These are phyloP conservation scores for Leucogyrophana mollusca DNA, from an alignment of 768 basidiomycete species.

Conservation along the genomic window DNA sequence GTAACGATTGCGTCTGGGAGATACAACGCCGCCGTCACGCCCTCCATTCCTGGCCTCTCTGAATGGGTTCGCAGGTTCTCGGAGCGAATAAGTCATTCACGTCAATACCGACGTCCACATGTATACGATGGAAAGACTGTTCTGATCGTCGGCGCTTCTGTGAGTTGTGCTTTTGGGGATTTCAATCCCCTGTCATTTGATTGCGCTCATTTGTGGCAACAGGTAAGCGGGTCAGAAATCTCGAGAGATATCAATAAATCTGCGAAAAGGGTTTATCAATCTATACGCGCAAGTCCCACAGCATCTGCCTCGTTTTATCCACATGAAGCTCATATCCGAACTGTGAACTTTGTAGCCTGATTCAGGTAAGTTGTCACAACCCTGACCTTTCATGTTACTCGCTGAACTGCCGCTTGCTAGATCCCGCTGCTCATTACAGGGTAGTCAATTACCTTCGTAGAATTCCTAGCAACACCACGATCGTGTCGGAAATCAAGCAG, in stretches of 20 bases:
- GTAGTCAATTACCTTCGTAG: slow-evolving; percentile 15
- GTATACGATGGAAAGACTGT: slow-evolving; percentile 35
- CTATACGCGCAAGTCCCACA: slow-evolving; percentile 20
- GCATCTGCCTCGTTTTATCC: slow-evolving; percentile 1
- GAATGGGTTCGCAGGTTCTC: slow-evolving; percentile 37
- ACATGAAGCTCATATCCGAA: not conserved
- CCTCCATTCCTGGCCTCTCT: slow-evolving; percentile 31
- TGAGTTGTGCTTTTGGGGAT: slow-evolving; percentile 15
- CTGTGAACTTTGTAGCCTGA: not conserved
- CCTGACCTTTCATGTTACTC: not conserved
- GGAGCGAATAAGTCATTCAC: slow-evolving; percentile 33
- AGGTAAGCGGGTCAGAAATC: slow-evolving; percentile 38
- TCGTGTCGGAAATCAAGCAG: slow-evolving; percentile 39
- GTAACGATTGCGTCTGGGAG: slow-evolving; percentile 33
- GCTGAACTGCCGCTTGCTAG: not conserved
- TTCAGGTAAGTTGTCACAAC: not conserved
- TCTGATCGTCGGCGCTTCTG: slow-evolving; percentile 41
- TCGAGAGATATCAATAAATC: slow-evolving; percentile 31
- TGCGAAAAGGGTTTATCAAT: slow-evolving; percentile 33
- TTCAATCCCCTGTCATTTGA: too few species aligned
- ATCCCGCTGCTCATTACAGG: slow-evolving; percentile 7
- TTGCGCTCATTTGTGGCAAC: not conserved
- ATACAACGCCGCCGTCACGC: slow-evolving; percentile 35
- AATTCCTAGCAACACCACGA: slow-evolving; percentile 31
- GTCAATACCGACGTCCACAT: slow-evolving; percentile 42